Base-by-base conservation (phyloP, 1,284 basidiomycete species). In the Boletus mariae region DNA sequence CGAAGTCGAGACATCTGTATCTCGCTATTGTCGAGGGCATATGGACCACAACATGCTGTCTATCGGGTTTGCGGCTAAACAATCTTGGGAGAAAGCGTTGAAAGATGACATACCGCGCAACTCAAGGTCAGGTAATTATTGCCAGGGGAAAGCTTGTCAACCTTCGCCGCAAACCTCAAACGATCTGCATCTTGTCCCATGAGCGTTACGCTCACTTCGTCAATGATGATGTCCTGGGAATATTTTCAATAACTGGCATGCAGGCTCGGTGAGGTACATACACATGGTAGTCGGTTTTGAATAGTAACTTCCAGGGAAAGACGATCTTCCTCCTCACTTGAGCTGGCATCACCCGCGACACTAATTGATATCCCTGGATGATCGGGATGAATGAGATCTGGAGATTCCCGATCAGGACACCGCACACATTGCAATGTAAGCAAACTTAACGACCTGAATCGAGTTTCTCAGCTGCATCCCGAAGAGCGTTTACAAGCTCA, bases 201-300 rank as follows among this genome's bases (percentile, higher is more conserved):
- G 15, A 86, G 68, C 11, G 67, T 69, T 53, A 87, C 66, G 62
- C 63, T 71, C 29, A 87, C 68, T 65, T 80, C 75, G 49, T 82
- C 78, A 17, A 77, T 66, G 4, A 76, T 68, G 13, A 89, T 46
- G 9, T 72, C 65, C 85, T 82, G 52, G 5, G 28, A 57, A 43
- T 12, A 45, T 32, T n/a, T 31, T 60, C 40, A 61, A 56, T 45
- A 42, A 50, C 47, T 47, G 47, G 57, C 34, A 44, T 32, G 38
- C 52, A 51, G 8, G 41, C 17, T 47, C 15, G 11, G 45, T 31
- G 41, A 53, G 31, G 43, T 41, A 46, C 55, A 66, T 70, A 92
- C 91, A 60, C 87, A 90, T 49, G 90, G 88, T 23, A 94, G 65
- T 44, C 72, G 69, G 63, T 91, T 94, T 37, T 70, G 68, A 29